A percentile compares a stretch with the other conserved stretches of the same genome.
phyloP scores from a whole-genome alignment of 2,329 filamentous ascomycete species.

The Zasmidium cellare region DNA sequence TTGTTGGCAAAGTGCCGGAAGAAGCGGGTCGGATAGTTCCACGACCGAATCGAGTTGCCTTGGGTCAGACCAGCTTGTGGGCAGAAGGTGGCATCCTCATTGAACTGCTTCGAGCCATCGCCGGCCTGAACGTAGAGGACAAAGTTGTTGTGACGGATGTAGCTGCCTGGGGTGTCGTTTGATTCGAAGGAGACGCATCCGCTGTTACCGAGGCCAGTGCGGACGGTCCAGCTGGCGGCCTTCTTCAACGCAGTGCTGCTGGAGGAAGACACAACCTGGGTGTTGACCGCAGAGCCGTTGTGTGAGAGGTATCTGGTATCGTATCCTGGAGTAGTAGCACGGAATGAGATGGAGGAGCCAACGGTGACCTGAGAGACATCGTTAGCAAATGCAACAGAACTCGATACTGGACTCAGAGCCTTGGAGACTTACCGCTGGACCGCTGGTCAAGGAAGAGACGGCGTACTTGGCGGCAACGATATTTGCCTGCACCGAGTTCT shows the following conservation, averaged over 20 bases:
- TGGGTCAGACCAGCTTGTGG: constrained; percentile 52
- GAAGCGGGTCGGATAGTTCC: constrained; percentile 61
- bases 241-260: constrained; percentile 53
- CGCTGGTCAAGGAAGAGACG: constrained; percentile 49
- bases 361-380: constrained; percentile 38
- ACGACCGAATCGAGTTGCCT: constrained; percentile 56
- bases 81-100: constrained; percentile 66
- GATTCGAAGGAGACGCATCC: constrained; percentile 64
- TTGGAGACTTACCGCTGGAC: constrained; percentile 22
- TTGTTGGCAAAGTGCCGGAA: constrained; percentile 56
- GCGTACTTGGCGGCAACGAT: constrained; percentile 62
- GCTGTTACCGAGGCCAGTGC: constrained; percentile 55
- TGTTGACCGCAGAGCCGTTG: constrained; percentile 52
- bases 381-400: no score
- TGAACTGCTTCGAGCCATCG: constrained; percentile 58
- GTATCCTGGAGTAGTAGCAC: constrained; percentile 56
- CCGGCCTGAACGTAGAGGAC: constrained; percentile 50
- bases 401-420: constrained; percentile 25
- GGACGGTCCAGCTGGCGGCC: constrained; percentile 56
- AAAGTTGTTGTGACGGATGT: constrained; percentile 58
- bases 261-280: constrained; percentile 55
- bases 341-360: constrained; percentile 56
- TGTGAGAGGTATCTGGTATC: constrained; percentile 58
- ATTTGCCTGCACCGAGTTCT: constrained; percentile 52
- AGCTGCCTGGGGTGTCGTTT: constrained; percentile 58